Base-by-base conservation (phyloP, 2,329 filamentous ascomycete genomes). In the Nothopassalora personata region DNA sequence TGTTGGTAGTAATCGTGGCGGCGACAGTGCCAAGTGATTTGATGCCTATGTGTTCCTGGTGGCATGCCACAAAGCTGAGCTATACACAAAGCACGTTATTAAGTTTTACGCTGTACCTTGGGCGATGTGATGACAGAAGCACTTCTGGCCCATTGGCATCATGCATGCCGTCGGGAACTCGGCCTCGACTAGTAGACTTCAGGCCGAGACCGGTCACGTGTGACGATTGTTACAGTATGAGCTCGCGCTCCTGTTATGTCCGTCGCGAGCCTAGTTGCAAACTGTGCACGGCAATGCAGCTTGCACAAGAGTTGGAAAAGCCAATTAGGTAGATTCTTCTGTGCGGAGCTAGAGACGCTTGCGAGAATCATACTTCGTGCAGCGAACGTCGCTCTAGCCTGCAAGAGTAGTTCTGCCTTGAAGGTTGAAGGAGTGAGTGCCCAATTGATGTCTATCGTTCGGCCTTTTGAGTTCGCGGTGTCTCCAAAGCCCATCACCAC, bases 21-120 rank as follows among this genome's bases (percentile, higher is more conserved):
- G 78, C 77, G 69, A 77, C 76, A 3, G 70, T 66, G 5, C 76
- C 76, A 39, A 43, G n/a, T 7, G n/a, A 43, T n/a, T 43, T 43
- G 39, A 49, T 49, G 19, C 19, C 11, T 49, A 11, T 49, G 1
- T 30, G 18, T 19, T 30, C 5, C n/a, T n/a, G 19, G 46, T 28
- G 8, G 19, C 28, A 30, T 49, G 46, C 8, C 28, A 27, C 3
- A 49, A 49, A 43, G 9, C 11, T 43, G 5, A 15, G 39, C 39
- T 43, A 43, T 43, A 7, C 8, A 43, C 39, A 43, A 43, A 43
- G 39, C 39, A 6, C 15, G 3, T 43, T 43, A n/a, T 43, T 18
- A 15, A 43, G 1, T 43, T 43, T 13, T 43, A 43, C 15, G 39
- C 39, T 43, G 18, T 18, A 13, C n/a, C 5, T 18, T 7, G 39